These are phyloP conservation scores for Plasmodium yoelii DNA, from an alignment of 169 alveolate genomes.

Conservation along the genomic window DNA sequence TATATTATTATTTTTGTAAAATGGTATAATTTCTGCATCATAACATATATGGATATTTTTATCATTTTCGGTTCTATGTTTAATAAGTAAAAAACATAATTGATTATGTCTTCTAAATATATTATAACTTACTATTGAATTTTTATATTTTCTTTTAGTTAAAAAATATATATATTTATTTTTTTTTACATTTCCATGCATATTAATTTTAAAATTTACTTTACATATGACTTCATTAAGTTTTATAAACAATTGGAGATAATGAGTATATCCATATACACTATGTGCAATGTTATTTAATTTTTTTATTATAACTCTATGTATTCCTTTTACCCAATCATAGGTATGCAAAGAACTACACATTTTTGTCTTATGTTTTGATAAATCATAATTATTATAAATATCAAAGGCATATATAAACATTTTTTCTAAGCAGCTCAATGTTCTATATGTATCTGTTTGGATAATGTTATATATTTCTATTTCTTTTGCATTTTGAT, in stretches of 20 bases:
- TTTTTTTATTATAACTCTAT: slow-evolving; percentile 22
- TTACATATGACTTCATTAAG: slow-evolving; percentile 14
- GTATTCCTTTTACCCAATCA: slow-evolving; percentile 22
- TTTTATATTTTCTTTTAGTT: slow-evolving; percentile 5
- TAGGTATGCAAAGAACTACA: slow-evolving; percentile 54
- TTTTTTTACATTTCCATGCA: not conserved
- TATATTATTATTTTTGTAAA: slow-evolving; percentile 41
- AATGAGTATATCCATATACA: slow-evolving; percentile 58
- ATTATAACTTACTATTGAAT: slow-evolving; percentile 40
- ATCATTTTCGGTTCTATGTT: not conserved
- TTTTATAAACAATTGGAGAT: slow-evolving; percentile 15
- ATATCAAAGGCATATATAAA: slow-evolving; percentile 30
- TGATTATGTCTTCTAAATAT: slow-evolving; percentile 65
- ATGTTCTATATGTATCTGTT: slow-evolving; percentile 48
- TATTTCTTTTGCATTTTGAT: not conserved
- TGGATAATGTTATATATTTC: slow-evolving; percentile 22
- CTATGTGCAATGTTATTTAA: not conserved
- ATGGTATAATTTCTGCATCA: slow-evolving; percentile 54
- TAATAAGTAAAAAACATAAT: slow-evolving; percentile 49
- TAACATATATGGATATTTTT: slow-evolving; percentile 41
- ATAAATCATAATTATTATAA: not conserved
- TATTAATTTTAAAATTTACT: slow-evolving; percentile 22
- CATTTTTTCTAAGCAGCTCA: slow-evolving; percentile 75
- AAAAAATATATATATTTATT: not conserved
- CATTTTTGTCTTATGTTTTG: slow-evolving; percentile 24